These are phyloP conservation scores for Penicillium sp. DNA, from an alignment of 2,329 filamentous ascomycete genomes.

Conservation along the genomic window DNA sequence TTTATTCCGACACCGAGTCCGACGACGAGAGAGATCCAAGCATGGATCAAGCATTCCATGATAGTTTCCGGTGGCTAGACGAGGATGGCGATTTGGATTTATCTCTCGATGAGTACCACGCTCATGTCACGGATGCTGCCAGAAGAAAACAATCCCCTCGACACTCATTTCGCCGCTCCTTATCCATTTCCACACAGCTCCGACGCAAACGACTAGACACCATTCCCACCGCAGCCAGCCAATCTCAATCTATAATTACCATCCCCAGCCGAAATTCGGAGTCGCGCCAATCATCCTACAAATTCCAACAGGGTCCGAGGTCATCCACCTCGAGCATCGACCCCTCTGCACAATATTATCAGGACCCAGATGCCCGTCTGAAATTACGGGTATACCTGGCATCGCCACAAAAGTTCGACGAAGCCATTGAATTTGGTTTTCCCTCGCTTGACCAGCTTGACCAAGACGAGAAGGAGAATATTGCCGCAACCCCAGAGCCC, in stretches of 20 bases:
- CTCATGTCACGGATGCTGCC: constrained; percentile 54
- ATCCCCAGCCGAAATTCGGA: constrained; percentile 29
- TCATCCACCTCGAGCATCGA: constrained; percentile 58
- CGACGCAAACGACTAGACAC: constrained; percentile 45
- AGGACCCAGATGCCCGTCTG: constrained; percentile 80
- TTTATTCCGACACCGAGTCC: constrained; percentile 32
- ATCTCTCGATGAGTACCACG: constrained; percentile 66
- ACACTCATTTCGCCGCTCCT: constrained; percentile 64
- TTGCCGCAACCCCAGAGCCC: constrained; percentile 14
- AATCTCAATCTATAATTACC: constrained; percentile 39
- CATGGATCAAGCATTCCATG: constrained; percentile 57
- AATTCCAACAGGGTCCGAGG: constrained; percentile 53
- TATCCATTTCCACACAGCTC: constrained; percentile 68
- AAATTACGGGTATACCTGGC: constrained; percentile 83
- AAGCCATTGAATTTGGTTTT: constrained; percentile 91
- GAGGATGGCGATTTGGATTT: constrained; percentile 69
- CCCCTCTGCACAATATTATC: constrained; percentile 74
- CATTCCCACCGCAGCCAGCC: constrained; percentile 42
- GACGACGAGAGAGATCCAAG: constrained; percentile 30
- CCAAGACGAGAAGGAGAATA: constrained; percentile 30
- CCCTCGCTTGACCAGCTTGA: constrained; percentile 50
- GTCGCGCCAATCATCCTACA: constrained; percentile 44
- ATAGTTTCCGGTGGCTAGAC: constrained; percentile 70
- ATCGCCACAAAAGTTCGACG: constrained; percentile 91
- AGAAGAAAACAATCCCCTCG: constrained; percentile 27